Evolutionary conservation across 805 yeast genomes (phyloP).

Genomic region (Grigorovia humatica): DNA sequence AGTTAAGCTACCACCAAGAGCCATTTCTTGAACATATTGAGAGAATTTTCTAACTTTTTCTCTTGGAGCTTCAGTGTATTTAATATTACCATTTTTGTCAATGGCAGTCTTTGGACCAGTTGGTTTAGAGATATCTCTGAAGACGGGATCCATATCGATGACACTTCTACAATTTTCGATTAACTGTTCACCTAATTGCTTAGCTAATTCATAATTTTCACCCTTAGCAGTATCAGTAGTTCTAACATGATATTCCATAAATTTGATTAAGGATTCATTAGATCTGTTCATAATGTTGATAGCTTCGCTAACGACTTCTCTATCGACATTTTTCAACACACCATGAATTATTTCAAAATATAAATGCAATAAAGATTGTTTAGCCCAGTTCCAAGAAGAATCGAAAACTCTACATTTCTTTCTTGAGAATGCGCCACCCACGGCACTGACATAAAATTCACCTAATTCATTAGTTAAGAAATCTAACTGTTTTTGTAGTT

Average conservation of each 20-base stretch:
- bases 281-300: slow-evolving; percentile 97
- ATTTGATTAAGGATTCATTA: slow-evolving; percentile 83
- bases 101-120: slow-evolving; percentile 90
- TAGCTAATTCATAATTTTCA: slow-evolving; percentile 85
- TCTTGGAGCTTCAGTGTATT: slow-evolving; percentile 76
- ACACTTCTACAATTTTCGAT: slow-evolving; percentile 93
- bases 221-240: slow-evolving; percentile 70
- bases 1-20: slow-evolving; percentile 83
- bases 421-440: slow-evolving; percentile 80
- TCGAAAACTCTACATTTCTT: slow-evolving; percentile 93
- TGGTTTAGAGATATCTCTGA: slow-evolving; percentile 89
- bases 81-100: slow-evolving; percentile 79
- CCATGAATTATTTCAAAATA: slow-evolving; percentile 95
- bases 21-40: slow-evolving; percentile 93
- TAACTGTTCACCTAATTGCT: slow-evolving; percentile 81
- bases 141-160: slow-evolving; percentile 70
- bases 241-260: slow-evolving; percentile 76
- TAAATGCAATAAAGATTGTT: slow-evolving; percentile 90
- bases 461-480: slow-evolving; percentile 67
- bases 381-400: slow-evolving; percentile 99
- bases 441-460: slow-evolving; percentile 86
- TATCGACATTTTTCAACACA: slow-evolving; percentile 76
- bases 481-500: slow-evolving; percentile 83
- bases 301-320: slow-evolving; percentile 94
- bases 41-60: slow-evolving; percentile 89